These are phyloP conservation scores for Cladosporium sp. DNA, from an alignment of 2,329 filamentous ascomycete genomes.

Conservation along the genomic window DNA sequence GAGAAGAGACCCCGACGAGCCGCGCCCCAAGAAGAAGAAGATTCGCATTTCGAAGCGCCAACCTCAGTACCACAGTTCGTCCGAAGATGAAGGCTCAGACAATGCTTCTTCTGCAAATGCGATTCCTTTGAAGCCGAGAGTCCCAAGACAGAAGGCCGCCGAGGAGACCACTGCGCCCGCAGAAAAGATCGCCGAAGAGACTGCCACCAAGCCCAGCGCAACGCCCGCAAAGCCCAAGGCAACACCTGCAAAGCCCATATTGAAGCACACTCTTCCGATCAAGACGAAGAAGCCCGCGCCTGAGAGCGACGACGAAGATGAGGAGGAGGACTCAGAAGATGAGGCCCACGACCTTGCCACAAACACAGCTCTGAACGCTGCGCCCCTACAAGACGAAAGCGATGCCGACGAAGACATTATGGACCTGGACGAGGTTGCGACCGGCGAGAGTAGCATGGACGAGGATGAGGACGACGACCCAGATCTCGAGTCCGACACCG, in stretches of 20 bases:
- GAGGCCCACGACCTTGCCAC: conserved; percentile 46
- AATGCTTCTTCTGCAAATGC: conserved; percentile 32
- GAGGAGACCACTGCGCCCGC: conserved; percentile 14
- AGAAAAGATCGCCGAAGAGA: conserved; percentile 22
- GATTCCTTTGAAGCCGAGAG: conserved; percentile 24
- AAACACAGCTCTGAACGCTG: conserved; percentile 30
- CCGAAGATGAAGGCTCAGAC: conserved; percentile 54
- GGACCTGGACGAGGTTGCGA: conserved; percentile 30
- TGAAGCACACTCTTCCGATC: conserved; percentile 23
- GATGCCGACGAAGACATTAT: conserved; percentile 27
- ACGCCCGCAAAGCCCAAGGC: conserved; percentile 21
- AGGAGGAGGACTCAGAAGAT: conserved; percentile 47
- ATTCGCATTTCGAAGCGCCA: conserved; percentile 65
- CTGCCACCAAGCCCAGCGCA: conserved; percentile 18
- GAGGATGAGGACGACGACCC: conserved; percentile 47
- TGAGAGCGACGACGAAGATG: conserved; percentile 26
- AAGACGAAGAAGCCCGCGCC: conserved; percentile 14
- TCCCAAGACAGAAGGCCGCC: conserved; percentile 24
- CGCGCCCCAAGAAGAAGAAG: conserved; percentile 56
- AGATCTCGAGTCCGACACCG: conserved; percentile 40
- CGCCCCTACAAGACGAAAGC: conserved; percentile 25
- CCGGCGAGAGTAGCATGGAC: conserved; percentile 39
- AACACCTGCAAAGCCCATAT: conserved; percentile 28
- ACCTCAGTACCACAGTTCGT: conserved; percentile 63
- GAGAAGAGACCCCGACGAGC: conserved; percentile 57